A percentile compares a stretch with the other conserved stretches of the same genome.
Evolutionary conservation across 1,284 basidiomycete species (phyloP).

Genomic region (Hypsizygus ulmarius): DNA sequence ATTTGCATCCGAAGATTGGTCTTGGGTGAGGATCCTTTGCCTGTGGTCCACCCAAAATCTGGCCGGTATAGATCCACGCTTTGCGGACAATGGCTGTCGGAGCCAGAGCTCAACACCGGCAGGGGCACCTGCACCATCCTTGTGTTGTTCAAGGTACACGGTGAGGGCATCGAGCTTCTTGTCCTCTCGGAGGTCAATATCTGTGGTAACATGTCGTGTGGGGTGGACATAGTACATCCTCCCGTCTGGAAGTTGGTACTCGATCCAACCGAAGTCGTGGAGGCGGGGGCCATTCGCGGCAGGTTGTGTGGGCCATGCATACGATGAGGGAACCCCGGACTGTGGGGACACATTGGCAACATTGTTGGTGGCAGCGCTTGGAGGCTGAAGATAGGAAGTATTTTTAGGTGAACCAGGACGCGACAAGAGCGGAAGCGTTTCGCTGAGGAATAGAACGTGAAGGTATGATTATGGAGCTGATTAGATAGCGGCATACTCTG

Average conservation of each 20-base stretch:
- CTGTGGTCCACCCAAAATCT: slow-evolving; percentile 66
- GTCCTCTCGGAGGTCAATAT: slow-evolving; percentile 56
- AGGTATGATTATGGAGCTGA: neutral
- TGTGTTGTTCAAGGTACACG: slow-evolving; percentile 41
- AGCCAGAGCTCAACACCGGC: slow-evolving; percentile 56
- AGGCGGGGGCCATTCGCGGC: slow-evolving; percentile 24
- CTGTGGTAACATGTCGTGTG: slow-evolving; percentile 55
- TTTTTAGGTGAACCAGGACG: slow-evolving; percentile 17
- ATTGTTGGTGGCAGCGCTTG: slow-evolving; percentile 9
- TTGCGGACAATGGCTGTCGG: slow-evolving; percentile 30
- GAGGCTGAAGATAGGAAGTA: slow-evolving; percentile 24
- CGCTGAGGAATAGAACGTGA: slow-evolving; percentile 20
- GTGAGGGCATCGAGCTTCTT: slow-evolving; percentile 49
- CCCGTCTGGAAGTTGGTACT: slow-evolving; percentile 67
- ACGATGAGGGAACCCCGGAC: slow-evolving; percentile 7
- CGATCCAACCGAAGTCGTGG: slow-evolving; percentile 53
- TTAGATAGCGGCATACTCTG: slow-evolving; percentile 26
- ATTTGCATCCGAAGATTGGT: slow-evolving; percentile 35
- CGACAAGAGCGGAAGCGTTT: slow-evolving; percentile 33
- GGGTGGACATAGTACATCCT: slow-evolving; percentile 65
- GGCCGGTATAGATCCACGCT: slow-evolving; percentile 35
- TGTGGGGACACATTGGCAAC: slow-evolving; percentile 20
- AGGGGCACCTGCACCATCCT: slow-evolving; percentile 21
- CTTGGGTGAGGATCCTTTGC: slow-evolving; percentile 47
- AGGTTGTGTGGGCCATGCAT: slow-evolving; percentile 10